A percentile compares a stretch with the other conserved stretches of the same genome.
These are phyloP conservation scores for Chalciporus sp. DNA, from an alignment of 1,284 basidiomycete species.

Conservation along the genomic window DNA sequence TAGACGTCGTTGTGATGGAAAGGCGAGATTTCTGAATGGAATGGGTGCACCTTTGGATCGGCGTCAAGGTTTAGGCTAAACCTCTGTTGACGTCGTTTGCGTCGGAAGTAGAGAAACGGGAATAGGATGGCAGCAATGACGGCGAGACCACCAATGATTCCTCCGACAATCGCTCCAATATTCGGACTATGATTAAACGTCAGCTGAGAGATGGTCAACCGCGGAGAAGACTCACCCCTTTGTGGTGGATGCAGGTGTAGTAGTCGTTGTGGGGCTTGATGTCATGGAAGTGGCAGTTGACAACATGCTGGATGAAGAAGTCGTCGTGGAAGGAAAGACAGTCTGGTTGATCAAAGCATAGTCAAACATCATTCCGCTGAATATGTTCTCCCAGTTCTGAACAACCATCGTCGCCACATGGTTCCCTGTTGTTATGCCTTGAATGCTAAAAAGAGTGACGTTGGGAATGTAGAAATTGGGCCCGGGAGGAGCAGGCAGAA, in stretches of 20 bases:
- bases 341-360: slow-evolving; percentile 18
- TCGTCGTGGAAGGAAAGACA: neutral
- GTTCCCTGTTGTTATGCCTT: slow-evolving; percentile 15
- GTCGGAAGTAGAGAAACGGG: slow-evolving; percentile 5
- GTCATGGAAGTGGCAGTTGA: slow-evolving; percentile 2
- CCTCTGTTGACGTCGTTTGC: neutral
- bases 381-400: slow-evolving; percentile 6
- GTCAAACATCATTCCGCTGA: slow-evolving; percentile 21
- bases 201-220: neutral
- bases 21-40: neutral
- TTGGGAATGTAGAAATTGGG: slow-evolving; percentile 12
- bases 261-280: neutral
- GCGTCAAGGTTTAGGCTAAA: neutral
- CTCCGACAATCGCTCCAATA: slow-evolving; percentile 10
- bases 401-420: slow-evolving; percentile 17
- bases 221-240: neutral
- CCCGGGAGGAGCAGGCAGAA: slow-evolving; percentile 10
- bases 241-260: neutral
- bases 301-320: neutral
- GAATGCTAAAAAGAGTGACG: slow-evolving; percentile 18
- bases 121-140: slow-evolving; percentile 7
- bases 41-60: slow-evolving; percentile 9
- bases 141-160: slow-evolving; percentile 11
- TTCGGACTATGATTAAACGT: slow-evolving; percentile 2
- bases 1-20: neutral